Conservation (phyloP, 2,329 filamentous ascomycete genomes). For the Pseudophaeomoniella oleicola region DNA sequence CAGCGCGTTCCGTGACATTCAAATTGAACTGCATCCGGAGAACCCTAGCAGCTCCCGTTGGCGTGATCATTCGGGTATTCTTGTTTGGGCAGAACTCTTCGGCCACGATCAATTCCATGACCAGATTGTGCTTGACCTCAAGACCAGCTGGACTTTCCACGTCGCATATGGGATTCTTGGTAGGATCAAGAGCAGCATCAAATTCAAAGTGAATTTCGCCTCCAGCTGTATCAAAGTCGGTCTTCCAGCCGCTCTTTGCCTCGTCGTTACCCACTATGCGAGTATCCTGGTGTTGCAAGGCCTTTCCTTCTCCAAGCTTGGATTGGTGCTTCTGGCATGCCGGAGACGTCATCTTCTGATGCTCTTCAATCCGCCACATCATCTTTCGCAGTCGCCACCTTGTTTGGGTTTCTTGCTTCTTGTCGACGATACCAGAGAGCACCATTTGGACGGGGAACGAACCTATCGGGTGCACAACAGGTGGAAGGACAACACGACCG, state of each 20-base stretch:
- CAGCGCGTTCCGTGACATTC: conserved; percentile 65
- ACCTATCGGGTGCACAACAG: conserved; percentile 74
- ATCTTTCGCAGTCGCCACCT: conserved; percentile 86
- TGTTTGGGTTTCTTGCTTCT: conserved; percentile 54
- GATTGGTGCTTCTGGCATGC: conserved; percentile 64
- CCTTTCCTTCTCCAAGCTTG: conserved; percentile 53
- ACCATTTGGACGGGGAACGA: conserved; percentile 66
- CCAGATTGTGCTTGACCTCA: conserved; percentile 67
- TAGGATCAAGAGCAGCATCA: conserved; percentile 45
- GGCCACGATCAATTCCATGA: conserved; percentile 86
- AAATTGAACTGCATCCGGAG: conserved; percentile 84
- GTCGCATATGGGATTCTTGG: conserved; percentile 59
- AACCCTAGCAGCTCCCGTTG: conserved; percentile 80
- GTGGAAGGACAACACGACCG: conserved; percentile 65
- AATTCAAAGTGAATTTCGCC: conserved; percentile 76
- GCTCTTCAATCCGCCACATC: conserved; percentile 87
- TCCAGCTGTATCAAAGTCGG: conserved; percentile 50
- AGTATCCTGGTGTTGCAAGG: conserved; percentile 57
- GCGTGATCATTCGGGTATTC: conserved; percentile 59
- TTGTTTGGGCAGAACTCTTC: conserved; percentile 68
- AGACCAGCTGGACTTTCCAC: conserved; percentile 60
- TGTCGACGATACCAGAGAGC: conserved; percentile 69
- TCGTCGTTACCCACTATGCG: conserved; percentile 69
- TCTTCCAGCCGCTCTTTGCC: conserved; percentile 82
- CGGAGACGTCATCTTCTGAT: conserved; percentile 60